A percentile compares a stretch with the other conserved stretches of the same genome.
Evolutionary conservation across 192 early-diverging fungal genomes (phyloP).

Genomic region (Phlyctochytrium arcticum): DNA sequence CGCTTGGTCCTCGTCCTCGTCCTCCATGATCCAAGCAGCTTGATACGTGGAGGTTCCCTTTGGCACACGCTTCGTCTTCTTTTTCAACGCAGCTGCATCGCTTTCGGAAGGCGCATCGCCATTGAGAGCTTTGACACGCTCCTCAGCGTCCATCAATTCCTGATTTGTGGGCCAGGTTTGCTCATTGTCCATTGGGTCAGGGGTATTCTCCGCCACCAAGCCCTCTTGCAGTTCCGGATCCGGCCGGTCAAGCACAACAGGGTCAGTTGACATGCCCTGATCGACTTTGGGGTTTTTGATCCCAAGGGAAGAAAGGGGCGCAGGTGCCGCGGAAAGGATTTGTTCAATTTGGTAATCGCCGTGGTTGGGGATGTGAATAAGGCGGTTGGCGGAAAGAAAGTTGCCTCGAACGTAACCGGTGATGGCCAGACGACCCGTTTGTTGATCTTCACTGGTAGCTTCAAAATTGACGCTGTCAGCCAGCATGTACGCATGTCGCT

Average conservation of each 20-base stretch:
- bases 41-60: slow-evolving; percentile 91
- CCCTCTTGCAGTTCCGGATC: slow-evolving; percentile 46
- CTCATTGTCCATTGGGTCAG: slow-evolving; percentile 85
- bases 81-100: not conserved
- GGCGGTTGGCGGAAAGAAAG: slow-evolving; percentile 82
- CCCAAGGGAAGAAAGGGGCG: not conserved
- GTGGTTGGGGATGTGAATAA: slow-evolving; percentile 87
- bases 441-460: slow-evolving; percentile 26
- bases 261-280: not conserved
- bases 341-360: slow-evolving; percentile 90
- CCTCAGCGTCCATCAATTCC: slow-evolving; percentile 79
- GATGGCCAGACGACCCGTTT: slow-evolving; percentile 59
- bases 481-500: slow-evolving; percentile 81
- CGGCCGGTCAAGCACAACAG: slow-evolving; percentile 63
- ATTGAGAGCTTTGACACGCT: not conserved
- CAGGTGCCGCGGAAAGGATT: slow-evolving; percentile 14
- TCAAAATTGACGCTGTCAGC: slow-evolving; percentile 73
- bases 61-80: slow-evolving; percentile 14
- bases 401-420: slow-evolving; percentile 85
- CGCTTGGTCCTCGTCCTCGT: slow-evolving; percentile 65
- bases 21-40: slow-evolving; percentile 95
- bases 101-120: not conserved
- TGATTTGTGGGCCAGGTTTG: slow-evolving; percentile 99
- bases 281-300: too few species aligned
- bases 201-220: slow-evolving; percentile 79